These are phyloP conservation scores for Pugionium dolabratum DNA, from an alignment of 345 rosid genomes.

Conservation along the genomic window DNA sequence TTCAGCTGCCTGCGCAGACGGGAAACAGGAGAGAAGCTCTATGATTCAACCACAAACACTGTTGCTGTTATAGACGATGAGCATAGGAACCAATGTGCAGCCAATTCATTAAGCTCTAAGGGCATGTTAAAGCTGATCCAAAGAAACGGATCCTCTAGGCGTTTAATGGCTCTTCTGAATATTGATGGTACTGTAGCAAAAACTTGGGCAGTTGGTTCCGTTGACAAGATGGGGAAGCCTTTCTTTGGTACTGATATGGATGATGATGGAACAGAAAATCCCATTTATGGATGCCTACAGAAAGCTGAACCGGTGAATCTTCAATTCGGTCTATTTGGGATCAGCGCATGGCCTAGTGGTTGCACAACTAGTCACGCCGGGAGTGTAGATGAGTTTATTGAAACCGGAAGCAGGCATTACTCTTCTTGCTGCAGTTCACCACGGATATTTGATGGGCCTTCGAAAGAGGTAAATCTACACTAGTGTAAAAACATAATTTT, in stretches of 20 bases:
- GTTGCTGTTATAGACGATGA: conserved; percentile 81
- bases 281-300: conserved; percentile 68
- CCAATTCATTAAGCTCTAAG: conserved; percentile 87
- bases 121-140: conserved; percentile 97
- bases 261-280: conserved; percentile 46
- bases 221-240: conserved; percentile 53
- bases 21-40: conserved; percentile 84
- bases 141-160: conserved; percentile 91
- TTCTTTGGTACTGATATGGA: conserved; percentile 40
- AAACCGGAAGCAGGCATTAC: conserved; percentile 75
- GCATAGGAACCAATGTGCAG: conserved; percentile 90
- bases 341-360: conserved; percentile 97
- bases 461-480: conserved; percentile 69
- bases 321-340: conserved; percentile 94
- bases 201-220: conserved; percentile 90
- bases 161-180: conserved; percentile 91
- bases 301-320: conserved; percentile 92
- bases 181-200: conserved; percentile 93
- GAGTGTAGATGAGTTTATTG: conserved; percentile 81
- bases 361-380: conserved; percentile 92
- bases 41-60: conserved; percentile 74
- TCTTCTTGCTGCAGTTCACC: conserved; percentile 99
- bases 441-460: conserved; percentile 68
- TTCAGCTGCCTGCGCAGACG: conserved; percentile 94
- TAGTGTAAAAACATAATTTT: not conserved